Conservation (phyloP, 768 basidiomycete genomes). For the Suillus plorans region DNA sequence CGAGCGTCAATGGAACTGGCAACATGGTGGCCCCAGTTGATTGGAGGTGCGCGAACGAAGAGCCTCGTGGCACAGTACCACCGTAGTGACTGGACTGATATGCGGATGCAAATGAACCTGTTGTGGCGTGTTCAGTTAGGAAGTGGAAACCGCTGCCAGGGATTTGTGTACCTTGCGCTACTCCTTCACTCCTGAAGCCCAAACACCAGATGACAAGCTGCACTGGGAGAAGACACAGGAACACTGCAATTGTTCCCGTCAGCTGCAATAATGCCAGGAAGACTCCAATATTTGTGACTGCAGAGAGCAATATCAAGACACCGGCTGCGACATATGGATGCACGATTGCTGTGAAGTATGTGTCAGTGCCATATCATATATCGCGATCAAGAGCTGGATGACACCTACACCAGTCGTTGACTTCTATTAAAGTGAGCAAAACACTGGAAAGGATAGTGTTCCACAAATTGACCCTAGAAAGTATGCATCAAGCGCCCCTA, state of each 20-base stretch:
- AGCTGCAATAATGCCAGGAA: neutral
- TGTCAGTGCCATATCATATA: neutral
- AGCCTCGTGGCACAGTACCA: constrained; percentile 3
- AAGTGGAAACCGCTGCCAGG: no score
- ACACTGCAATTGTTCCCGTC: neutral
- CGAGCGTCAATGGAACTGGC: neutral
- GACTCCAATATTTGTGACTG: neutral
- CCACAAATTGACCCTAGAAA: neutral
- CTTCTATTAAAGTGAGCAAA: neutral
- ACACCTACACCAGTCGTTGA: neutral
- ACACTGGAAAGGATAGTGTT: neutral
- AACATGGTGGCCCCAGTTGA: constrained; percentile 5
- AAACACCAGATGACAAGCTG: neutral
- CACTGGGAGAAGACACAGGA: neutral
- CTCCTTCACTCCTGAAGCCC: constrained; percentile 3
- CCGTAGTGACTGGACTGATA: constrained; percentile 9
- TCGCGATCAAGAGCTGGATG: neutral
- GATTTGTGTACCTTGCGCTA: neutral
- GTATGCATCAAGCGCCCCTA: neutral
- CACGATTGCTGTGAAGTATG: neutral
- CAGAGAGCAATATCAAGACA: neutral
- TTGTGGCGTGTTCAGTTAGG: neutral
- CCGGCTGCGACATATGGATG: neutral
- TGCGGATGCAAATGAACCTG: constrained; percentile 9
- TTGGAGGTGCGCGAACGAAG: constrained; percentile 6